These are phyloP conservation scores for Aristolochia contorta DNA, from an alignment of 164 flowering plant species.

Conservation along the genomic window DNA sequence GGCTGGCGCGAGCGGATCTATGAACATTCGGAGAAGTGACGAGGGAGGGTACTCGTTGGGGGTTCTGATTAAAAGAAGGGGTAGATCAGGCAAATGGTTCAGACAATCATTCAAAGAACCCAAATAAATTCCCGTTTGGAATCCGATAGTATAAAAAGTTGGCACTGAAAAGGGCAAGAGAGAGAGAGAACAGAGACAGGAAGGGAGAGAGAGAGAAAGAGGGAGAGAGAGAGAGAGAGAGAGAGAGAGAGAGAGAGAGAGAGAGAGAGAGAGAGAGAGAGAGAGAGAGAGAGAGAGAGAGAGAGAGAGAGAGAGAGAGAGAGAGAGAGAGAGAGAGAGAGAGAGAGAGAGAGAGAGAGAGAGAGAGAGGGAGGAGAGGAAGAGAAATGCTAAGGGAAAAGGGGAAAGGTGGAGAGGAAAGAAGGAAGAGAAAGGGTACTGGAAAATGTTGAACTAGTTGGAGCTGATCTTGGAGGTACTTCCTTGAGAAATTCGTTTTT, in stretches of 20 bases:
- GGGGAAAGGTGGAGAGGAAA: not conserved
- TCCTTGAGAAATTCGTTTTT: not conserved
- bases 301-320: not conserved
- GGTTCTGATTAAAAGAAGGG: not conserved
- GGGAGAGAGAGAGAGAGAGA: not conserved
- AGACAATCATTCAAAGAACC: slow-evolving; percentile 22
- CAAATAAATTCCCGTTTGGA: slow-evolving; percentile 21
- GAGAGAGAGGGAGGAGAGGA: not conserved
- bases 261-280: not conserved
- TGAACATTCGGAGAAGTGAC: too few relatives aligned
- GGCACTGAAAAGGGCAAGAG: slow-evolving; percentile 1
- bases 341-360: not conserved
- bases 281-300: not conserved
- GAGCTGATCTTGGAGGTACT: not conserved
- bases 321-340: not conserved
- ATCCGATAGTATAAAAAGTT: slow-evolving; percentile 20
- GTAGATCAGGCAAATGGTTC: not conserved
- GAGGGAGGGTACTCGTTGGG: too few relatives aligned
- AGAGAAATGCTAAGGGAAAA: not conserved
- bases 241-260: not conserved
- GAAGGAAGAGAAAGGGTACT: not conserved
- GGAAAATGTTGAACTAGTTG: not conserved
- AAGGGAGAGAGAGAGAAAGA: not conserved
- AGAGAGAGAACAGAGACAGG: not conserved
- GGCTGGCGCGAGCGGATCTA: too few relatives aligned